phyloP scores from a whole-genome alignment of 1,284 basidiomycete species.

The Marasmius sp. region DNA sequence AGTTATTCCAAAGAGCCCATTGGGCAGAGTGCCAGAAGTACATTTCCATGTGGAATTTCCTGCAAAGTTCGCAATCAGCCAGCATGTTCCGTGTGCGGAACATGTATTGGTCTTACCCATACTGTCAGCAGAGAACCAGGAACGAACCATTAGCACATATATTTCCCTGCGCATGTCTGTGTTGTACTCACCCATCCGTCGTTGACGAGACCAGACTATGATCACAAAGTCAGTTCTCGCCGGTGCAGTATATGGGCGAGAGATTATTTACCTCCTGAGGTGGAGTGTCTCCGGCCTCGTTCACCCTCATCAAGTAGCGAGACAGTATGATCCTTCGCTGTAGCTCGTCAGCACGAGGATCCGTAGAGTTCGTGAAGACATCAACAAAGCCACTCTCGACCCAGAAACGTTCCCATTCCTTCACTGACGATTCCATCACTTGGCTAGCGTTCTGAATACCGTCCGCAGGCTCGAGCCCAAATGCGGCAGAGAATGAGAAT shows the following conservation, averaged over 20 bases:
- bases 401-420: slow-evolving; percentile 52
- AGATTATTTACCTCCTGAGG: slow-evolving; percentile 51
- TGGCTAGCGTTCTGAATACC: slow-evolving; percentile 21
- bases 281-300: slow-evolving; percentile 55
- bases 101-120: slow-evolving; percentile 26
- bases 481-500: slow-evolving; percentile 37
- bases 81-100: background rate
- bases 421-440: slow-evolving; percentile 35
- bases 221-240: slow-evolving; percentile 2
- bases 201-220: slow-evolving; percentile 56
- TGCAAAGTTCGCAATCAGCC: background rate
- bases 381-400: slow-evolving; percentile 51
- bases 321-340: slow-evolving; percentile 58
- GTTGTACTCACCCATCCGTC: slow-evolving; percentile 52
- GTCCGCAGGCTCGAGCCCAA: slow-evolving; percentile 20
- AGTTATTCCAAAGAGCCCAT: slow-evolving; percentile 63
- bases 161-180: background rate
- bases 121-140: slow-evolving; percentile 16
- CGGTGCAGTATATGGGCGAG: background rate
- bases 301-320: slow-evolving; percentile 57
- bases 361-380: slow-evolving; percentile 46
- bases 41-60: slow-evolving; percentile 65
- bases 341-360: slow-evolving; percentile 51
- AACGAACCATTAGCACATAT: background rate
- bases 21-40: slow-evolving; percentile 61